A percentile compares a stretch with the other conserved stretches of the same genome.
Conservation (phyloP, 2,329 filamentous ascomycete species). For the Pseudogymnoascus verrucosus region DNA sequence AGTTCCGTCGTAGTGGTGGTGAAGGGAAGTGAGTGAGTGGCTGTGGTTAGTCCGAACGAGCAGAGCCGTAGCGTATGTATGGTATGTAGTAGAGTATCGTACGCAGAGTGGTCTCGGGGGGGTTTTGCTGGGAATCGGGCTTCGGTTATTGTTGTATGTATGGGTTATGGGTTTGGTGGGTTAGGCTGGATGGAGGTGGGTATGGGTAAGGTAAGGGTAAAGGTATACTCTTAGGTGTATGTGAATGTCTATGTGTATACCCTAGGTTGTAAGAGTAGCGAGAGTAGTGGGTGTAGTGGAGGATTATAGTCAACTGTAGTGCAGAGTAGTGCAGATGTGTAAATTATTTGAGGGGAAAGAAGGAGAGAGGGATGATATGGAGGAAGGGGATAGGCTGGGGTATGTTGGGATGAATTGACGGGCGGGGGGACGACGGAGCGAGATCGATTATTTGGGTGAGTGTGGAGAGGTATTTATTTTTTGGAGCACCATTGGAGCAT, state of each 20-base stretch:
- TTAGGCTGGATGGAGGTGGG: neutral
- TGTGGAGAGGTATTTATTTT: neutral
- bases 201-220: neutral
- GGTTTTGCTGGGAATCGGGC: neutral
- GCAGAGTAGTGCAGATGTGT: conserved; percentile 14
- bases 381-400: conserved; percentile 8
- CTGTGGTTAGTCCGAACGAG: neutral
- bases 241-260: too few relatives aligned
- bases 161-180: neutral
- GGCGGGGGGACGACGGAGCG: neutral
- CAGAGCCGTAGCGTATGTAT: neutral
- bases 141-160: neutral
- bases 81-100: neutral
- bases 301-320: conserved; percentile 12
- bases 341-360: conserved; percentile 18
- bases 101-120: neutral
- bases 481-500: neutral
- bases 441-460: conserved; percentile 7
- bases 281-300: neutral
- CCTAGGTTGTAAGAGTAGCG: neutral
- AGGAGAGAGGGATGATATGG: conserved; percentile 17
- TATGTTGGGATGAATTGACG: conserved; percentile 10
- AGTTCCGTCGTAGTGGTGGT: neutral
- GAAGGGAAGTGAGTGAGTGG: neutral
- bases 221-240: neutral